Evolutionary conservation across 2,329 filamentous ascomycete genomes (phyloP).

Genomic region (Ilyonectria destructans): DNA sequence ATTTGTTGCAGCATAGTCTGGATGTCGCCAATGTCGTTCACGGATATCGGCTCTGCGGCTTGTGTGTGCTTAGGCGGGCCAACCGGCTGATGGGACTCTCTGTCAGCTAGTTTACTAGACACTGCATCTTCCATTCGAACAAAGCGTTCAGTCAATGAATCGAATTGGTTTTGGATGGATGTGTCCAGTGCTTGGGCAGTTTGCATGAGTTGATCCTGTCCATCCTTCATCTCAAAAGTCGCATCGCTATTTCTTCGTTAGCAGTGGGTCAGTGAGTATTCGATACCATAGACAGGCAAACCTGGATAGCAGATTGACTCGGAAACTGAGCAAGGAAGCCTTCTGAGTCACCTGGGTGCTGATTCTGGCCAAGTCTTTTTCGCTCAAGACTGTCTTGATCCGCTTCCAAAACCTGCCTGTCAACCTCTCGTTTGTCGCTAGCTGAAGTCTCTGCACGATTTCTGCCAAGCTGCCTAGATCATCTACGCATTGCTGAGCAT

Average conservation of each 20-base stretch:
- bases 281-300: neutral
- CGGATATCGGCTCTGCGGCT: neutral
- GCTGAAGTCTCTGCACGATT: conserved; percentile 8
- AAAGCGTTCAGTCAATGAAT: neutral
- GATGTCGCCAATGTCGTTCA: neutral
- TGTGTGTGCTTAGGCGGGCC: neutral
- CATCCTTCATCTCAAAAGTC: neutral
- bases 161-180: neutral
- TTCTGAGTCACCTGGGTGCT: neutral
- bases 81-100: neutral
- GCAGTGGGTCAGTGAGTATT: neutral
- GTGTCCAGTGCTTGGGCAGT: neutral
- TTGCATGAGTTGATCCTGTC: neutral
- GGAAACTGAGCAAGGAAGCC: conserved; percentile 1
- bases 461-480: conserved; percentile 20
- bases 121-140: neutral
- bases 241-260: conserved; percentile 1
- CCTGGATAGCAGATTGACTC: conserved; percentile 22
- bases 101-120: neutral
- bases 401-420: conserved; percentile 27
- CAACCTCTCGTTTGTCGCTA: conserved; percentile 5
- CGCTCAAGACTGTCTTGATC: conserved; percentile 15
- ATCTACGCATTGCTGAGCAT: conserved; percentile 17
- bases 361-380: conserved; percentile 20
- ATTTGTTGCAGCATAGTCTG: neutral